These are phyloP conservation scores for Mortierella sp. DNA, from an alignment of 371 early-diverging fungal genomes.

Conservation along the genomic window DNA sequence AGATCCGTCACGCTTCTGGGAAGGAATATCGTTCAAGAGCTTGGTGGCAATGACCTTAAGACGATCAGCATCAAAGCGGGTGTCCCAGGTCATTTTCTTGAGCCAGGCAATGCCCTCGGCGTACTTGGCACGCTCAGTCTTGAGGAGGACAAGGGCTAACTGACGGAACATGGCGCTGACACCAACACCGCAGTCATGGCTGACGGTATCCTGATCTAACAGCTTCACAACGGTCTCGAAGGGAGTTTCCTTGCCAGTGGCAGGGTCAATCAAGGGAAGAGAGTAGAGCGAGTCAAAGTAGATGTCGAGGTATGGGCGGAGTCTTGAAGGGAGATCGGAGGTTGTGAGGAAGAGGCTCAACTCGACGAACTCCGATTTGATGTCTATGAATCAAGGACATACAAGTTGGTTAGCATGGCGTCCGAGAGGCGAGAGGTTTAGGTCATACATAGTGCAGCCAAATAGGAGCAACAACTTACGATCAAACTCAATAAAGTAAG, in stretches of 20 bases:
- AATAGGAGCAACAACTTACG: conserved; percentile 59
- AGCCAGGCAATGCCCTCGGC: conserved; percentile 71
- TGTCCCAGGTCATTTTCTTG: conserved; percentile 72
- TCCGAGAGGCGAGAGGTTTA: neutral
- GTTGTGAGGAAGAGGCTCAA: conserved; percentile 66
- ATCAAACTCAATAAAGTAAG: conserved; percentile 75
- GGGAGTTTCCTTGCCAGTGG: conserved; percentile 60
- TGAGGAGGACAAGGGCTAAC: conserved; percentile 64
- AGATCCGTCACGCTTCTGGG: conserved; percentile 72
- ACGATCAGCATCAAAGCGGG: conserved; percentile 71
- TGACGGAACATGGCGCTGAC: conserved; percentile 65
- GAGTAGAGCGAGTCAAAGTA: conserved; percentile 73
- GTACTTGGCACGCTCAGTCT: conserved; percentile 69
- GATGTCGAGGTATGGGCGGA: conserved; percentile 70
- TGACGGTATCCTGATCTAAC: conserved; percentile 70
- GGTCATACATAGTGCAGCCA: neutral
- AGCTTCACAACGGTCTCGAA: conserved; percentile 75
- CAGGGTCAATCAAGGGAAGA: conserved; percentile 63
- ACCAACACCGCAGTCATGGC: conserved; percentile 66
- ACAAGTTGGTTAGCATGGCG: neutral
- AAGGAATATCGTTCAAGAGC: conserved; percentile 74
- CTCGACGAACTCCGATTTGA: conserved; percentile 72
- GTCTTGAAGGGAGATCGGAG: conserved; percentile 62
- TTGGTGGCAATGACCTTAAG: conserved; percentile 72
- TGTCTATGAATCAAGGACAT: conserved; percentile 57